phyloP scores from a whole-genome alignment of 352 stramenopile species.

The Phytopythium aichiense region DNA sequence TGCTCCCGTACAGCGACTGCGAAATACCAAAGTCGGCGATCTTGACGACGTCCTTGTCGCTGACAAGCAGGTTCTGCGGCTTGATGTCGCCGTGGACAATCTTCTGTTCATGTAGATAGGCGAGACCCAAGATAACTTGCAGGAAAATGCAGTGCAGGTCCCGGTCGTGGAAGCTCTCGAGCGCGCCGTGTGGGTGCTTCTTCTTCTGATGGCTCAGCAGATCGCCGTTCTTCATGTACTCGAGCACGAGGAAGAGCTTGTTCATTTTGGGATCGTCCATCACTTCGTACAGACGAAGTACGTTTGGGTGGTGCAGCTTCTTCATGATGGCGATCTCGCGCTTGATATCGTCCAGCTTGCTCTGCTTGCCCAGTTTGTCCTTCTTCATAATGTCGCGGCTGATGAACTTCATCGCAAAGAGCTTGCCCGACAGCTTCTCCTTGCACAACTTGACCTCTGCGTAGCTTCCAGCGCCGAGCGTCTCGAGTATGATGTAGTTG shows the following conservation, averaged over 20 bases:
- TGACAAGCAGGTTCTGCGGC: slow-evolving; percentile 85
- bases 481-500: slow-evolving; percentile 91
- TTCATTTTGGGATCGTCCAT: slow-evolving; percentile 94
- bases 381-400: slow-evolving; percentile 87
- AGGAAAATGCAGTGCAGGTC: slow-evolving; percentile 72
- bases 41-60: slow-evolving; percentile 86
- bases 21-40: slow-evolving; percentile 92
- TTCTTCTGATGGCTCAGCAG: slow-evolving; percentile 74
- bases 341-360: slow-evolving; percentile 86
- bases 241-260: slow-evolving; percentile 95
- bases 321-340: slow-evolving; percentile 98
- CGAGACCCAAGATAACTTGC: slow-evolving; percentile 77
- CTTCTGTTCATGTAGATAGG: slow-evolving; percentile 87
- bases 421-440: slow-evolving; percentile 64
- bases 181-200: slow-evolving; percentile 35
- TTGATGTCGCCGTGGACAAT: slow-evolving; percentile 88
- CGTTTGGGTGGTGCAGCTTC: slow-evolving; percentile 94
- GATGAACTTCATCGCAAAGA: slow-evolving; percentile 88
- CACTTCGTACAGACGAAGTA: slow-evolving; percentile 93
- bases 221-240: slow-evolving; percentile 92
- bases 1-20: slow-evolving; percentile 76
- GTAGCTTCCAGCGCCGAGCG: slow-evolving; percentile 84
- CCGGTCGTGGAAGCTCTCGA: slow-evolving; percentile 51
- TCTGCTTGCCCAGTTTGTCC: slow-evolving; percentile 74
- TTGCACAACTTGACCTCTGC: slow-evolving; percentile 90